Conservation (phyloP, 148 eudicot genomes). For the Fagopyrum homotropicum region DNA sequence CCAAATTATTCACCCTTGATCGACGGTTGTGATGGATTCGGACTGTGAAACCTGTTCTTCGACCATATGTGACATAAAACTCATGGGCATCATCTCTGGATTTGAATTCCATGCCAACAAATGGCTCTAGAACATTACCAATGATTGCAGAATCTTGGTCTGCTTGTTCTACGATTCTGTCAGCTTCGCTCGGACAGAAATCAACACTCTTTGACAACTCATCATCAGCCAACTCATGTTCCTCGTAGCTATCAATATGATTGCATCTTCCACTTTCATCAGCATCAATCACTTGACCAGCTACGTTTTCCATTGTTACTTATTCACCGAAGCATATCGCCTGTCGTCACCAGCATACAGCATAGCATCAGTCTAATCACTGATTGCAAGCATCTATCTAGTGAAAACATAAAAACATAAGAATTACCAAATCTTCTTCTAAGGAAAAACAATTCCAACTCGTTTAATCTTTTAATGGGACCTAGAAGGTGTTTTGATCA, state of each 20-base stretch:
- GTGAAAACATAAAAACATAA: not conserved
- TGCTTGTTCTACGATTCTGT: not conserved
- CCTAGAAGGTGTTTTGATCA: not conserved
- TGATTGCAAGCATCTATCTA: not conserved
- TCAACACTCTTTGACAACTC: conserved; percentile 1
- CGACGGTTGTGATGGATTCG: conserved; percentile 17
- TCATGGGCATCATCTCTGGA: conserved; percentile 30
- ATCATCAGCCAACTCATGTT: not conserved
- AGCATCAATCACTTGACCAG: conserved; percentile 7
- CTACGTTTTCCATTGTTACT: conserved; percentile 2
- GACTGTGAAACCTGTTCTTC: conserved; percentile 26
- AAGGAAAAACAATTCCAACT: not conserved
- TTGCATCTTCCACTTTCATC: conserved; percentile 1
- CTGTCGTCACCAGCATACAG: not conserved
- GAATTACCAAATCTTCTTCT: not conserved
- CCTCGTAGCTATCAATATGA: not conserved
- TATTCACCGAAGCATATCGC: not conserved
- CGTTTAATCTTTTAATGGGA: not conserved
- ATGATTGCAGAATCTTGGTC: not conserved
- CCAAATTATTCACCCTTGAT: conserved; percentile 18
- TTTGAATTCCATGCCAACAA: conserved; percentile 26
- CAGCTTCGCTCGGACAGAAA: not conserved
- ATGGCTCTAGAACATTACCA: conserved; percentile 18
- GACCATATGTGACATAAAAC: conserved; percentile 26
- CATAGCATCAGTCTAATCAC: not conserved